Evolutionary conservation across 2,329 filamentous ascomycete genomes (phyloP).

Genomic region (Botrytis elliptica): DNA sequence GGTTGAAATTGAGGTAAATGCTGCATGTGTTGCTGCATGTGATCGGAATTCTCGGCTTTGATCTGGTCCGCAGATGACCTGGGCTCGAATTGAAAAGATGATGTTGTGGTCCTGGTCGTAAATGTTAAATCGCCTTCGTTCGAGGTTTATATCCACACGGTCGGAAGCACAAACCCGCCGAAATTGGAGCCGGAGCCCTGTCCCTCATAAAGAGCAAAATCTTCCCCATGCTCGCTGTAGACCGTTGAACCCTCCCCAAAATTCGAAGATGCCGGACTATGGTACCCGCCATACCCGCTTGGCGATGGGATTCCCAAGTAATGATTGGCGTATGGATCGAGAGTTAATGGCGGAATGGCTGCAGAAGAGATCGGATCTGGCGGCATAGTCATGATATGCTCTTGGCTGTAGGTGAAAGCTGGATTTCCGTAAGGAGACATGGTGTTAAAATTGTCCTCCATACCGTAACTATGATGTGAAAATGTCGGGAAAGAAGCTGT

Average conservation of each 20-base stretch:
- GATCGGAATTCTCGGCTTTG: slow-evolving; percentile 31
- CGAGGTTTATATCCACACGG: slow-evolving; percentile 41
- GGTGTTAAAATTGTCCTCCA: slow-evolving; percentile 47
- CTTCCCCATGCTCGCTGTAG: slow-evolving; percentile 62
- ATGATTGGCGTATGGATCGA: slow-evolving; percentile 54
- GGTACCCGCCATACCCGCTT: slow-evolving; percentile 50
- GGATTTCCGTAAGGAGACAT: slow-evolving; percentile 57
- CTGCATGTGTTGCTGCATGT: slow-evolving; percentile 21
- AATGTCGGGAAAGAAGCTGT: slow-evolving; percentile 63
- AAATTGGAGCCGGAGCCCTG: slow-evolving; percentile 38
- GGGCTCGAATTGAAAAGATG: slow-evolving; percentile 34
- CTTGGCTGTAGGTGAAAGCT: slow-evolving; percentile 63
- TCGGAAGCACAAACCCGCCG: slow-evolving; percentile 42
- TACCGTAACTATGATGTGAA: slow-evolving; percentile 54
- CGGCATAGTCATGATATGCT: slow-evolving; percentile 58
- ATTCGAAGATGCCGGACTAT: slow-evolving; percentile 62
- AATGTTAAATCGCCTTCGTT: slow-evolving; percentile 38
- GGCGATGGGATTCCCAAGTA: slow-evolving; percentile 65
- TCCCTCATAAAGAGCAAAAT: slow-evolving; percentile 40
- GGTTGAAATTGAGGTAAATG: slow-evolving; percentile 25
- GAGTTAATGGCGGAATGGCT: slow-evolving; percentile 54
- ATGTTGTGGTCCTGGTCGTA: slow-evolving; percentile 37
- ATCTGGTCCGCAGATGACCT: slow-evolving; percentile 27
- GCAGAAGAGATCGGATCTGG: slow-evolving; percentile 48
- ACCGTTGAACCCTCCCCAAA: slow-evolving; percentile 60